phyloP scores from a whole-genome alignment of 73 alveolate species.

The Urostyla sp. region DNA sequence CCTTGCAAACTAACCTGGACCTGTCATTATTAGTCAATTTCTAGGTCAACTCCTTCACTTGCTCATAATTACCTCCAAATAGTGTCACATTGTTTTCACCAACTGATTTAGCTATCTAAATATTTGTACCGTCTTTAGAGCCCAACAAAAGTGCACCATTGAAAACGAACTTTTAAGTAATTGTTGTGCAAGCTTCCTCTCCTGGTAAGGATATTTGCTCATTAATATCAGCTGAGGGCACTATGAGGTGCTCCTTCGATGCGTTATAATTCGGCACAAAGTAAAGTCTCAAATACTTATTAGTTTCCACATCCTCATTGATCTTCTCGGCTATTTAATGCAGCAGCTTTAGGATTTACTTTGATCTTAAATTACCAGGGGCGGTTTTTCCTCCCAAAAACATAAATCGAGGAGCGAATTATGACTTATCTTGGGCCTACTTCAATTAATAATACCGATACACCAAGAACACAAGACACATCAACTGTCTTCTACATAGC shows the following conservation, averaged over 20 bases:
- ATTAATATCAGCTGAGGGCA: constrained; percentile 51
- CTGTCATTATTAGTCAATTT: not conserved
- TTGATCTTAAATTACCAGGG: constrained; percentile 8
- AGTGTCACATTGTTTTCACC: constrained; percentile 27
- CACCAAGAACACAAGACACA: constrained; percentile 17
- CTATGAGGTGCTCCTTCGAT: constrained; percentile 32
- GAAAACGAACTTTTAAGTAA: constrained; percentile 18
- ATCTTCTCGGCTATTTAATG: constrained; percentile 22
- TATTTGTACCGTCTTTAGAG: constrained; percentile 34
- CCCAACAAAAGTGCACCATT: constrained; percentile 53
- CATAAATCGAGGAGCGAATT: constrained; percentile 10
- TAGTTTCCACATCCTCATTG: constrained; percentile 33
- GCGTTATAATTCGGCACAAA: constrained; percentile 55
- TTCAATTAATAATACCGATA: constrained; percentile 18
- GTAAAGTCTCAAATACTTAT: not conserved
- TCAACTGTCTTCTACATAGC: constrained; percentile 23
- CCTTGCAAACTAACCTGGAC: constrained; percentile 8
- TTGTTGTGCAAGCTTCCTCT: constrained; percentile 46
- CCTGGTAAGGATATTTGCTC: constrained; percentile 38
- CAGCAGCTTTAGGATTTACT: constrained; percentile 14
- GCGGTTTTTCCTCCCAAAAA: constrained; percentile 52
- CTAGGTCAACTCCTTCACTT: not conserved
- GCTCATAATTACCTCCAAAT: constrained; percentile 37
- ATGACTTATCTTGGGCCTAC: not conserved
- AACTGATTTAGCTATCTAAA: not conserved